Conservation (phyloP, 371 early-diverging fungal genomes). For the Apophysomyces trapeziformis region DNA sequence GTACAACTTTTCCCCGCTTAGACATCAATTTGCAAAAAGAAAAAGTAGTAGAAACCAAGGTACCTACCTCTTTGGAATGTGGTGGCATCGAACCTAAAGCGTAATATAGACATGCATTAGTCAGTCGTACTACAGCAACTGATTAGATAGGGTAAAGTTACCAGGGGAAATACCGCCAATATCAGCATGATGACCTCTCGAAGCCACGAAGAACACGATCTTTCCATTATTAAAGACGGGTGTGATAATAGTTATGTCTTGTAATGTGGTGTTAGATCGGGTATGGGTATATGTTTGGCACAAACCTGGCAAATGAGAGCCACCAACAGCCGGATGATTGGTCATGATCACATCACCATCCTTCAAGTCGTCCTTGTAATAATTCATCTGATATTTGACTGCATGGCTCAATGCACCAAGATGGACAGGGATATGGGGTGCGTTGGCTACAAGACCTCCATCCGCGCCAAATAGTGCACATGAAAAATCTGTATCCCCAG, state of each 20-base stretch:
- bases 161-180: constrained; percentile 90
- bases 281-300: not conserved
- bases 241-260: constrained; percentile 94
- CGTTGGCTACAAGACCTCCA: constrained; percentile 87
- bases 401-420: constrained; percentile 94
- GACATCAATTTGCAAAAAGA: no score
- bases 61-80: constrained; percentile 69
- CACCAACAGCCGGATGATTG: constrained; percentile 97
- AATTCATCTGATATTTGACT: constrained; percentile 86
- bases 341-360: constrained; percentile 95
- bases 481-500: constrained; percentile 77
- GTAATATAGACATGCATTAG: not conserved
- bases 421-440: constrained; percentile 97
- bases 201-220: constrained; percentile 94
- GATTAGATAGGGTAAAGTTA: constrained; percentile 1
- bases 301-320: constrained; percentile 87
- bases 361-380: constrained; percentile 62
- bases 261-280: not conserved
- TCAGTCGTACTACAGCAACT: not conserved
- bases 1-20: constrained; percentile 53
- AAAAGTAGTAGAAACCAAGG: no score
- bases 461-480: constrained; percentile 96
- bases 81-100: constrained; percentile 74
- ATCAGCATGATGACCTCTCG: constrained; percentile 96
- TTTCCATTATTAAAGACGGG: constrained; percentile 88